Conservation (phyloP, 805 yeast genomes). For the Candida endomychidarum region DNA sequence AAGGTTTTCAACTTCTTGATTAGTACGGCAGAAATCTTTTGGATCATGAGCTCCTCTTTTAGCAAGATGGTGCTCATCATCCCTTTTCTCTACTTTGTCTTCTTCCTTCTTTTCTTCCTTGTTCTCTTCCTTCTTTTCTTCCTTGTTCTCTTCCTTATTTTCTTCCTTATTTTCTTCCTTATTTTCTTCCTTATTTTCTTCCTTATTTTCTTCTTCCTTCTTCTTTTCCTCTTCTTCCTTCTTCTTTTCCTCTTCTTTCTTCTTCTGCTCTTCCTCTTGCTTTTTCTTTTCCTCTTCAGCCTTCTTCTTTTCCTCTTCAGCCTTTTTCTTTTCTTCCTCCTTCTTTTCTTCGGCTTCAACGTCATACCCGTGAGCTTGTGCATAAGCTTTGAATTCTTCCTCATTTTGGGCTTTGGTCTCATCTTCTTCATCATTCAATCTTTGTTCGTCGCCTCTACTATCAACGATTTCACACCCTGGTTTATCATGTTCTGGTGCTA, state of each 20-base stretch:
- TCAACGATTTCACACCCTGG: slow-evolving; percentile 48
- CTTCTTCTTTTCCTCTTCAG: slow-evolving; percentile 12
- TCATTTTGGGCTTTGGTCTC: slow-evolving; percentile 11
- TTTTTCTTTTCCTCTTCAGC: slow-evolving; percentile 11
- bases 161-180: slow-evolving; percentile 15
- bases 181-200: slow-evolving; percentile 12
- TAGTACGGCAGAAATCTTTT: slow-evolving; percentile 20
- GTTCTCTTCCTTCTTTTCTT: slow-evolving; percentile 11
- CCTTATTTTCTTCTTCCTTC: slow-evolving; percentile 14
- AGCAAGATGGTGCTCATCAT: slow-evolving; percentile 1
- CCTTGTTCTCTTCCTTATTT: slow-evolving; percentile 2
- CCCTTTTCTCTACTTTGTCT: background rate
- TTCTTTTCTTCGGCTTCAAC: slow-evolving; percentile 6
- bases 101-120: slow-evolving; percentile 13
- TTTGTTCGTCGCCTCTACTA: slow-evolving; percentile 23
- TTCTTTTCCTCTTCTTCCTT: slow-evolving; percentile 10
- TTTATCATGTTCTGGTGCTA: slow-evolving; percentile 22
- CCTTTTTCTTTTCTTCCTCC: slow-evolving; percentile 8
- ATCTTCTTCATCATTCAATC: slow-evolving; percentile 15
- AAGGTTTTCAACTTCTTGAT: slow-evolving; percentile 15
- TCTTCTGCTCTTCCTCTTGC: slow-evolving; percentile 11
- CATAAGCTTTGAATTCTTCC: slow-evolving; percentile 12
- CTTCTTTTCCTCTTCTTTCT: slow-evolving; percentile 8
- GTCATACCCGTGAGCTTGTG: slow-evolving; percentile 6
- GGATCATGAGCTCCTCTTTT: slow-evolving; percentile 16